Conservation (phyloP, 1,139 yeast genomes). For the Scheffersomyces illinoinensis region DNA sequence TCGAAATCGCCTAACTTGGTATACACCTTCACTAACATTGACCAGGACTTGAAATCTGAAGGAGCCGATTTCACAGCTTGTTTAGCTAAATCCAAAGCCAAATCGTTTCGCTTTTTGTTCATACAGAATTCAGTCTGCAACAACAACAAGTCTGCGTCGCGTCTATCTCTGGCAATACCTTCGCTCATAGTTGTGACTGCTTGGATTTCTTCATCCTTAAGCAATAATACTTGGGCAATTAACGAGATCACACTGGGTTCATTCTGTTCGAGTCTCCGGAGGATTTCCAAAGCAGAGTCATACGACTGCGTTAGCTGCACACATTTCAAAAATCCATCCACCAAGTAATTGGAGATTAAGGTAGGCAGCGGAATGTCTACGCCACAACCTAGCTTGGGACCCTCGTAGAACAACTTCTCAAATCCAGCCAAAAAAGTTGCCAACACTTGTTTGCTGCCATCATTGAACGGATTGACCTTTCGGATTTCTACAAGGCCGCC, state of each 20-base stretch:
- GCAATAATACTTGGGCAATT: slow-evolving; percentile 51
- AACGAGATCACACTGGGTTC: slow-evolving; percentile 58
- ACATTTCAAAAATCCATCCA: slow-evolving; percentile 70
- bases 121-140: slow-evolving; percentile 76
- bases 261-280: slow-evolving; percentile 37
- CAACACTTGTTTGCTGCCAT: slow-evolving; percentile 44
- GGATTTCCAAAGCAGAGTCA: slow-evolving; percentile 59
- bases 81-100: slow-evolving; percentile 73
- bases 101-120: slow-evolving; percentile 61
- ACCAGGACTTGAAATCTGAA: slow-evolving; percentile 85
- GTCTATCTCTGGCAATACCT: slow-evolving; percentile 55
- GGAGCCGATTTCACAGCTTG: slow-evolving; percentile 82
- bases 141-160: slow-evolving; percentile 60
- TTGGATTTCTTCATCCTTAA: slow-evolving; percentile 72
- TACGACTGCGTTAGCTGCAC: slow-evolving; percentile 66
- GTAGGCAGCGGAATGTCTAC: slow-evolving; percentile 73
- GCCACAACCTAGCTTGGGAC: slow-evolving; percentile 64
- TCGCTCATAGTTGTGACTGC: slow-evolving; percentile 70
- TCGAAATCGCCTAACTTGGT: slow-evolving; percentile 69
- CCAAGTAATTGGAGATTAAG: slow-evolving; percentile 66
- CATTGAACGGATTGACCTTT: slow-evolving; percentile 57
- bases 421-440: slow-evolving; percentile 59
- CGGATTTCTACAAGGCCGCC: slow-evolving; percentile 56
- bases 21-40: slow-evolving; percentile 68
- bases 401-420: slow-evolving; percentile 64